Percentiles rank a stretch among this genome's conserved stretches.
phyloP scores from a whole-genome alignment of 441 rosid genomes.

The Adansonia madagascariensis region DNA sequence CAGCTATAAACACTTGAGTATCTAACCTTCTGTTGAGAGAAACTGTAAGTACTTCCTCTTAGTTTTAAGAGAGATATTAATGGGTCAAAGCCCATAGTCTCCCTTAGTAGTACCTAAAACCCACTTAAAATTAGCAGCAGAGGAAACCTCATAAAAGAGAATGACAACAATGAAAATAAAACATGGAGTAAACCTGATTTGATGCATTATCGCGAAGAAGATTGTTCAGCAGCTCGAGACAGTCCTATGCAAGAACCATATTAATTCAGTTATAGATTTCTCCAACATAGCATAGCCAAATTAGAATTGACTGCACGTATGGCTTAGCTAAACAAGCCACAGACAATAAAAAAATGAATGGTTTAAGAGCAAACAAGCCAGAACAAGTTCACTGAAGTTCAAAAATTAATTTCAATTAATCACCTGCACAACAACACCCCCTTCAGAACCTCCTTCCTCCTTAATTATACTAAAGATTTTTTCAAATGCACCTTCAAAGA shows the following conservation, averaged over 20 bases:
- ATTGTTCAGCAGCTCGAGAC: conserved; percentile 87
- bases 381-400: conserved; percentile 18
- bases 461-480: conserved; percentile 83
- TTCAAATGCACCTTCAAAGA: conserved; percentile 96
- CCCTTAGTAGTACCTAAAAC: conserved; percentile 77
- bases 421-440: conserved; percentile 98
- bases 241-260: conserved; percentile 57
- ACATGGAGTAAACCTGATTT: conserved; percentile 65
- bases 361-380: conserved; percentile 17
- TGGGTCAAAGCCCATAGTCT: conserved; percentile 89
- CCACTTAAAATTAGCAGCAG: conserved; percentile 34
- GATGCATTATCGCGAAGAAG: conserved; percentile 80
- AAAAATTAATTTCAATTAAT: conserved; percentile 16
- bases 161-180: conserved; percentile 17
- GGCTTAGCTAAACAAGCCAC: neutral
- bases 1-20: conserved; percentile 39
- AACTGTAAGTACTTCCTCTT: conserved; percentile 76
- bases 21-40: conserved; percentile 96
- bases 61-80: conserved; percentile 71
- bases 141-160: neutral
- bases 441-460: conserved; percentile 95
- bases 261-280: conserved; percentile 19
- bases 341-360: neutral
- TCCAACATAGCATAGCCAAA: neutral
- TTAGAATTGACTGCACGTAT: neutral